Percentiles rank a stretch among this genome's conserved stretches.
phyloP scores from a whole-genome alignment of 2,329 filamentous ascomycete genomes.

The Neonectria faginata region DNA sequence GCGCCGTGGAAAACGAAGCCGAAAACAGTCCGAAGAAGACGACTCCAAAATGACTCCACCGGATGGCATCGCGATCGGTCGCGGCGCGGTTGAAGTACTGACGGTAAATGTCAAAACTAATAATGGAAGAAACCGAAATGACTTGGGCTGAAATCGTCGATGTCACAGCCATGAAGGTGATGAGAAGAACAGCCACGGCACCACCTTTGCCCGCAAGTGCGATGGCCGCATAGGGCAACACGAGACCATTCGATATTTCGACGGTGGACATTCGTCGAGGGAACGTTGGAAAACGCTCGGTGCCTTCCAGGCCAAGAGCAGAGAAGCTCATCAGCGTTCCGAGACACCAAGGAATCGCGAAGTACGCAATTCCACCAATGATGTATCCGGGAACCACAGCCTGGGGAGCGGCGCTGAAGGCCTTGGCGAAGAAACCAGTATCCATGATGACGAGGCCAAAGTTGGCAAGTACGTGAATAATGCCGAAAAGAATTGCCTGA shows the following conservation, averaged over 20 bases:
- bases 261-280: constrained; percentile 66
- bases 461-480: constrained; percentile 61
- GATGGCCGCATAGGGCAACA: constrained; percentile 76
- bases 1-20: constrained; percentile 62
- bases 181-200: constrained; percentile 73
- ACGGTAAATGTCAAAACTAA: constrained; percentile 66
- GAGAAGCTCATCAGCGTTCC: constrained; percentile 63
- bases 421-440: constrained; percentile 65
- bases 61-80: constrained; percentile 61
- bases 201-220: constrained; percentile 77
- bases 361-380: constrained; percentile 64
- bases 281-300: constrained; percentile 64
- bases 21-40: constrained; percentile 64
- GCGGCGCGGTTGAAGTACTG: constrained; percentile 61
- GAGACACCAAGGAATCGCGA: constrained; percentile 65
- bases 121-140: constrained; percentile 65
- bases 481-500: constrained; percentile 63
- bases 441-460: constrained; percentile 67
- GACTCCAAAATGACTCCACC: constrained; percentile 64
- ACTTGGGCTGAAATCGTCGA: constrained; percentile 64
- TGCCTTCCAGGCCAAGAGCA: constrained; percentile 60
- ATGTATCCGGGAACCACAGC: constrained; percentile 65
- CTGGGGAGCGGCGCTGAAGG: constrained; percentile 59
- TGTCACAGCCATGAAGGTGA: constrained; percentile 84
- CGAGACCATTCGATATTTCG: constrained; percentile 76